Conservation (phyloP, 352 stramenopile genomes). For the Globisporangium canariense region DNA sequence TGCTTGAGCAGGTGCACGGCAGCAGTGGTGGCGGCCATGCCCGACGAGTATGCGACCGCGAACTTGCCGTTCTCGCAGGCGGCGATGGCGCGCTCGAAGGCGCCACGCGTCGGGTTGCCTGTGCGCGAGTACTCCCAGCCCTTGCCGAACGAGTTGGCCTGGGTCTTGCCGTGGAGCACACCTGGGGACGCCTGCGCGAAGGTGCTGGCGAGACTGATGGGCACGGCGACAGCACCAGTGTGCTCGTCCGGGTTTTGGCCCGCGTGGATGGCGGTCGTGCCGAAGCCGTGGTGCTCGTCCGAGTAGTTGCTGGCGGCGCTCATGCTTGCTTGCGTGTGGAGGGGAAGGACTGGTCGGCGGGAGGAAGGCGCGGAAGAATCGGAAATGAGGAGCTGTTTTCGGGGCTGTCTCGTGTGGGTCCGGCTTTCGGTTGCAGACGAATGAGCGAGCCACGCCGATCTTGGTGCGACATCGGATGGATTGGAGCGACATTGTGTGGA, state of each 20-base stretch:
- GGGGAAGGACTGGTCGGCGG: conserved; percentile 2
- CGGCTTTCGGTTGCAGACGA: conserved; percentile 2
- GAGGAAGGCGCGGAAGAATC: conserved; percentile 3
- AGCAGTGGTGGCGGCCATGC: conserved; percentile 88
- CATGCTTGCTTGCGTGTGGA: conserved; percentile 22
- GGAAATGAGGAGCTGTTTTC: conserved; percentile 12
- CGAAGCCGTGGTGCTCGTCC: conserved; percentile 81
- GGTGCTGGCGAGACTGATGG: conserved; percentile 91
- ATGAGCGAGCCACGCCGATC: not conserved
- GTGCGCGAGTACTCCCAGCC: conserved; percentile 95
- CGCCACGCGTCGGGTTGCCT: conserved; percentile 94
- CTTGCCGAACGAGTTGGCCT: conserved; percentile 91
- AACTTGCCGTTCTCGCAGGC: conserved; percentile 90
- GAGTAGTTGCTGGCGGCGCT: conserved; percentile 52
- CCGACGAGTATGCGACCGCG: conserved; percentile 86
- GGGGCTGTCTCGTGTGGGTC: not conserved
- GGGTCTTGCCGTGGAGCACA: conserved; percentile 68
- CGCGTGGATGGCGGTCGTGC: conserved; percentile 81
- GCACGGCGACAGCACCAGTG: conserved; percentile 80
- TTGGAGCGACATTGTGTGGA: not conserved
- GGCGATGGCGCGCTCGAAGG: conserved; percentile 92
- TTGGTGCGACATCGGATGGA: conserved; percentile 1
- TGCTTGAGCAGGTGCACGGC: conserved; percentile 86
- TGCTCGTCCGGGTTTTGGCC: conserved; percentile 75
- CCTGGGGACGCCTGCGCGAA: conserved; percentile 81